Base-by-base conservation (phyloP, 305 asterid genomes). In the Solanum hybrid region DNA sequence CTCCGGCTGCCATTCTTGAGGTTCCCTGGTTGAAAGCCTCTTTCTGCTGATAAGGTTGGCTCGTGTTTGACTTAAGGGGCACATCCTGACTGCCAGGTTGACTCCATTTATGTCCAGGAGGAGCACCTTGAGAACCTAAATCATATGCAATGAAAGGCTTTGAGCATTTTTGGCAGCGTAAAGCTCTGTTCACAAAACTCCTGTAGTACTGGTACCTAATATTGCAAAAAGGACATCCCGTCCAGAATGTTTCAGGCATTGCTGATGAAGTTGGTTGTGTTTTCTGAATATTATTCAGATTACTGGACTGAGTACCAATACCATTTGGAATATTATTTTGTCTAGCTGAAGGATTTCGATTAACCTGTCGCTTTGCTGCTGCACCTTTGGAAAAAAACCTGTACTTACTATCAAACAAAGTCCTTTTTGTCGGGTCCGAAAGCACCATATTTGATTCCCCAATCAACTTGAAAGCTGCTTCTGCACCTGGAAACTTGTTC, bases 401-500 rank as follows among this genome's bases (percentile, higher is more conserved):
- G 51, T 93, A 73, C 91, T 93, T 97, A 67, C 34, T 87, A 93
- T 97, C 98, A 89, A 93, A 97, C 77, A 82, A 4, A 90, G 95
- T 90, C 92, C 94, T 96, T 92, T 93, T 97, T 22, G 84, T 85
- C 26, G 91, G 88, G 88, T 97, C 97, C 0, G 98, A 94, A 88
- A 97, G 97, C 89, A 94, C 89, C n/a, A 93, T 86, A 89, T 96
- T 91, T 82, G 99, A 98, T 93, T 97, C 98, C 87, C 95, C 95
- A 87, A 97, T 94, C 90, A 95, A 92, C 93, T 97, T 96, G 92
- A 97, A 96, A 92, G 99, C 99, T 90, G 95, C 94, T 89, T 97
- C 99, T 28, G 98, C 98, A 85, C 99, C 99, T 71, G 97, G 97
- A 90, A 94, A 97, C 77, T 94, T 94, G 92, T 97, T 97, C 93